Base-by-base conservation (phyloP, 2,329 filamentous ascomycete species). In the Fusarium albosuccineum region DNA sequence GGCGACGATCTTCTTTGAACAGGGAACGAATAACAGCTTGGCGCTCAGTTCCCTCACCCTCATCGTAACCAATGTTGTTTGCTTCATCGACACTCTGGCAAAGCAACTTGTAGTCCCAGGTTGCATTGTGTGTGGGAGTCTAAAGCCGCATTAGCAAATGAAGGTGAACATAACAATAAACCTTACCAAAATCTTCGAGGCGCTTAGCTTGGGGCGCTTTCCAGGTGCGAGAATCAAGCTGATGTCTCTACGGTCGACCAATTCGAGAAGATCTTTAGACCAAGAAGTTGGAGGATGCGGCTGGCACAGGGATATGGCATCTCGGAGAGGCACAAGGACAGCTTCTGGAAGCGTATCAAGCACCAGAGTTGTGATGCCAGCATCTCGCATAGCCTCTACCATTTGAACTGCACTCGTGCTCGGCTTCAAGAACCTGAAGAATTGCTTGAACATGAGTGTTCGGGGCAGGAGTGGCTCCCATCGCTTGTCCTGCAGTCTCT, bases 1-100 rank as follows among this genome's bases (percentile, higher is more conserved):
- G 90, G 36, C 96, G 90, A 62, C 94, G 89, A 74, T 99, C 96
- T 68, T 98, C 94, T 62, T 90, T 91, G 84, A 98, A 99, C 29
- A 99, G 90, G 9, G 96, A 84, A 52, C 90, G 89, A 30, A 96
- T 97, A 8, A 98, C 89, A 9, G 90, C 86, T 76, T 95, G 90
- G 29, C 94, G 89, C 74, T 97, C 93, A 33, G 91, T 91, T 75
- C 96, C 94, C 57, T 93, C 91, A 6, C 91, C 91, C 46, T 93
- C 93, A 67, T 96, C 91, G 56, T 91, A 89, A 0, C 89, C 86
- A 44, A 87, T 86, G 44, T 80, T 82, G 57, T 82, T 85, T 57
- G 86, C 82, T 39, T 88, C 85, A 44, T 93, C 89, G 1, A 87
- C 82, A 39, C 85, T 87, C 62, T 89, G 85, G 67, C 93, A 95